Base-by-base conservation (phyloP, 2,329 filamentous ascomycete genomes). In the Curvularia verruculosa region DNA sequence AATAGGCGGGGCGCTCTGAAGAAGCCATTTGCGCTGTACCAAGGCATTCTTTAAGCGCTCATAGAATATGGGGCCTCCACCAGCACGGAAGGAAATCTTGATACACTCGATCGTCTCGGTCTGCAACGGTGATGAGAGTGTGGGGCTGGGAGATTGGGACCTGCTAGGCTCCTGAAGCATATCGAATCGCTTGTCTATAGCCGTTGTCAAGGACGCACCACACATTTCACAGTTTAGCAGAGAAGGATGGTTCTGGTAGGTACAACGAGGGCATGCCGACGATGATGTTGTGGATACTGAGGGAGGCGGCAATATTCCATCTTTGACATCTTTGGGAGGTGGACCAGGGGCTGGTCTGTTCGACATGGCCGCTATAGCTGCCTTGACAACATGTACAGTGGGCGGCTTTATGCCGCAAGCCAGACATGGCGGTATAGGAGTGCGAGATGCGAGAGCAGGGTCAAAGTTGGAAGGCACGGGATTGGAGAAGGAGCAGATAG, bases 401-500 rank as follows among this genome's bases (percentile, higher is more conserved):
- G 89, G 88, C 3, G 95, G 95, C 69, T 95, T 96, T 70, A 99
- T 96, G 0, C 95, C 95, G 73, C 95, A 99, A 5, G 92, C 90
- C 52, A 96, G 81, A 73, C 95, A 99, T 65, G 94, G 91, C 3
- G 93, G 90, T 21, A 96, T 79, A 8, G 88, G 89, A 5, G 90
- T 96, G 61, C 92, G 87, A 19, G 88, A 85, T 59, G 92, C 92
- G 2, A 89, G 88, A 1, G 88, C 84, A 0, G 92, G 90, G 69
- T 98, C 94, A 74, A 98, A 98, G 75, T 96, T 97, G 36, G 91
- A 90, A 0, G 95, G 93, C 1, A 97, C 87, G 0, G 91, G 89
- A 70, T 98, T 98, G 9, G 93, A 94, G 72, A 96, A 96, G 65
- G 90, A 94, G 81, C 94, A 98, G 69, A 98, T 98, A 1, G 91